Evolutionary conservation across 495 filamentous ascomycete species (phyloP).

Genomic region (Trichoderma erinaceum): DNA sequence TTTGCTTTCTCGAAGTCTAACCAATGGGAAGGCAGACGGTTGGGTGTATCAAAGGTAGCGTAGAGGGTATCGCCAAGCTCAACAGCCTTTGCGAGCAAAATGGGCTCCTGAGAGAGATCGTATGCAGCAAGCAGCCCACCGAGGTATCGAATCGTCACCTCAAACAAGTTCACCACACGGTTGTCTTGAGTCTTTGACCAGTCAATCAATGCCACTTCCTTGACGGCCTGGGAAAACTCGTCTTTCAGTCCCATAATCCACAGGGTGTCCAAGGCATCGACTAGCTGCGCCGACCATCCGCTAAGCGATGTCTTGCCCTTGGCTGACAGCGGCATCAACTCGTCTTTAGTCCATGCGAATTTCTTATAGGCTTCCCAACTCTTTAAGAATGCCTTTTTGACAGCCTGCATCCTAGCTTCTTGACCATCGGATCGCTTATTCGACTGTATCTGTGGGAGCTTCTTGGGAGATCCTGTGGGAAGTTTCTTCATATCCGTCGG

Average conservation of each 20-base stretch:
- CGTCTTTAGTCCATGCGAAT: constrained; percentile 71
- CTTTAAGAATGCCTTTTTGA: constrained; percentile 62
- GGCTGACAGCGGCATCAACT: constrained; percentile 60
- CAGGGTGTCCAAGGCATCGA: constrained; percentile 78
- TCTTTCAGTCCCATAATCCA: constrained; percentile 86
- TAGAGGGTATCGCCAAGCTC: constrained; percentile 81
- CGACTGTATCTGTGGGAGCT: constrained; percentile 37
- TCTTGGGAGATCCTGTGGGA: constrained; percentile 29
- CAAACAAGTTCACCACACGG: constrained; percentile 58
- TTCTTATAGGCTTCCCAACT: constrained; percentile 70
- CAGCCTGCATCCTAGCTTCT: constrained; percentile 33
- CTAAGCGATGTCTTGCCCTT: constrained; percentile 59
- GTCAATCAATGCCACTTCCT: constrained; percentile 64
- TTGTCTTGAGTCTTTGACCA: constrained; percentile 60
- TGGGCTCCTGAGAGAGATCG: constrained; percentile 55
- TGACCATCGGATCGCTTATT: constrained; percentile 27
- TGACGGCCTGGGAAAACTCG: constrained; percentile 73
- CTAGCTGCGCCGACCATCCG: constrained; percentile 82
- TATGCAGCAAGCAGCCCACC: constrained; percentile 73
- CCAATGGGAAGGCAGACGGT: constrained; percentile 73
- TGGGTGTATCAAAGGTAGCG: constrained; percentile 82
- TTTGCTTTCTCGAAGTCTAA: constrained; percentile 53
- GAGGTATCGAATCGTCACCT: constrained; percentile 73
- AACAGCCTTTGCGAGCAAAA: constrained; percentile 69
- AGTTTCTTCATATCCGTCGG: constrained; percentile 25